These are phyloP conservation scores for Pseudozyma pruni DNA, from an alignment of 1,284 basidiomycete genomes.

Conservation along the genomic window DNA sequence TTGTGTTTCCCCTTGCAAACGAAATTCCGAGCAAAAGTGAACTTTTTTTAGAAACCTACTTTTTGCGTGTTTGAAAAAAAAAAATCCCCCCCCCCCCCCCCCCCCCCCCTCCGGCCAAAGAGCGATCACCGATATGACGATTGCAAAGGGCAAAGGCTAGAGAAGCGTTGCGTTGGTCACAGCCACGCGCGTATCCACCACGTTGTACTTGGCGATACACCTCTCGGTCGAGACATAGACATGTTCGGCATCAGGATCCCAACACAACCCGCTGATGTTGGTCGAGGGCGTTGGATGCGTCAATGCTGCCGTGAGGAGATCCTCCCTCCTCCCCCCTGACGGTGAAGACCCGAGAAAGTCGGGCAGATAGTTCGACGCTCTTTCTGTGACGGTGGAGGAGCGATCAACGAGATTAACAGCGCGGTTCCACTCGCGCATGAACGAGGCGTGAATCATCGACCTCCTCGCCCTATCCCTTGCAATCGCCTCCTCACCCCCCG, in stretches of 20 bases:
- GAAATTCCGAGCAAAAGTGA: too few species aligned
- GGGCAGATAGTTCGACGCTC: slow-evolving; percentile 1
- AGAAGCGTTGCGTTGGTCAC: slow-evolving; percentile 11
- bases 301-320: slow-evolving; percentile 6
- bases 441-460: slow-evolving; percentile 35
- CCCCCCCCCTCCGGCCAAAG: too few species aligned
- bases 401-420: slow-evolving; percentile 29
- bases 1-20: too few species aligned
- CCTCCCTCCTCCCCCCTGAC: slow-evolving; percentile 5
- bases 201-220: slow-evolving; percentile 38
- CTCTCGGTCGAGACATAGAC: slow-evolving; percentile 48
- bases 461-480: slow-evolving; percentile 28
- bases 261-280: slow-evolving; percentile 53
- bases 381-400: not conserved
- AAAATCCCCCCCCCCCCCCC: too few species aligned
- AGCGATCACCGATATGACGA: too few species aligned
- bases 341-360: too few species aligned
- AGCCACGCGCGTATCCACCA: slow-evolving; percentile 17
- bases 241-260: slow-evolving; percentile 48
- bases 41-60: too few species aligned
- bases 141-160: slow-evolving; percentile 1
- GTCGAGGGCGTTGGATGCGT: slow-evolving; percentile 7
- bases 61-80: too few species aligned
- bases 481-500: slow-evolving; percentile 23
- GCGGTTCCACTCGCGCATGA: slow-evolving; percentile 42